Percentiles rank a stretch among this genome's conserved stretches.
Conservation (phyloP, 352 stramenopile species). For the Pythium plurisporium region DNA sequence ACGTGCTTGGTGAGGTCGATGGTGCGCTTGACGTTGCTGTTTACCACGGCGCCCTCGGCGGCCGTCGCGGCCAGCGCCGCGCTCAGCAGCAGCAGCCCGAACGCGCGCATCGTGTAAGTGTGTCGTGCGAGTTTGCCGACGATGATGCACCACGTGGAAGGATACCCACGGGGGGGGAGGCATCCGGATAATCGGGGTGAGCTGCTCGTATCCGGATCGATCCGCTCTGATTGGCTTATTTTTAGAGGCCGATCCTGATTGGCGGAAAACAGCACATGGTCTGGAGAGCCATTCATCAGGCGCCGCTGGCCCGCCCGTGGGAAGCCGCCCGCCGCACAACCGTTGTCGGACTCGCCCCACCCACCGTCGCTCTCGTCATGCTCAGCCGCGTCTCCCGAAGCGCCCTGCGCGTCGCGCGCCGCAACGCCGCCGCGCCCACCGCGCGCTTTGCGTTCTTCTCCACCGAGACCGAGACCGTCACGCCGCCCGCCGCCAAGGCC, state of each 20-base stretch:
- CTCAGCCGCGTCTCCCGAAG: constrained; percentile 68
- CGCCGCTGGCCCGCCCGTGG: neutral
- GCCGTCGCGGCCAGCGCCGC: constrained; percentile 16
- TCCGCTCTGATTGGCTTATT: neutral
- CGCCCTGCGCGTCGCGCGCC: constrained; percentile 52
- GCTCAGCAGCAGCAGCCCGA: constrained; percentile 29
- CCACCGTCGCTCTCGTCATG: constrained; percentile 29
- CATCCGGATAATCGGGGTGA: constrained; percentile 12
- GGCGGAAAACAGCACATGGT: constrained; percentile 18
- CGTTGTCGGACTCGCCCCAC: neutral
- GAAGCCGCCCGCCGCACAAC: constrained; percentile 18
- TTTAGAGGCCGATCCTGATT: constrained; percentile 2
- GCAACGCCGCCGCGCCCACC: constrained; percentile 28
- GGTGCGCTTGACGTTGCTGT: constrained; percentile 55
- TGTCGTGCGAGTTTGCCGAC: neutral
- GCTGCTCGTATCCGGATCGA: neutral
- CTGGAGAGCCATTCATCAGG: constrained; percentile 31
- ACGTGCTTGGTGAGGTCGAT: constrained; percentile 82
- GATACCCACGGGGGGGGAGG: constrained; percentile 18
- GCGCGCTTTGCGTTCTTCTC: constrained; percentile 64
- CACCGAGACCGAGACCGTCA: constrained; percentile 25
- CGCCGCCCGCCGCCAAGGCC: constrained; percentile 36
- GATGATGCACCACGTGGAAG: constrained; percentile 15
- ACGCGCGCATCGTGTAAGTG: constrained; percentile 25
- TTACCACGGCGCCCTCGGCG: constrained; percentile 51